Percentiles rank a stretch among this genome's conserved stretches.
These are phyloP conservation scores for Dictyostelium firmibasis DNA, from an alignment of 78 protist genomes.

Conservation along the genomic window DNA sequence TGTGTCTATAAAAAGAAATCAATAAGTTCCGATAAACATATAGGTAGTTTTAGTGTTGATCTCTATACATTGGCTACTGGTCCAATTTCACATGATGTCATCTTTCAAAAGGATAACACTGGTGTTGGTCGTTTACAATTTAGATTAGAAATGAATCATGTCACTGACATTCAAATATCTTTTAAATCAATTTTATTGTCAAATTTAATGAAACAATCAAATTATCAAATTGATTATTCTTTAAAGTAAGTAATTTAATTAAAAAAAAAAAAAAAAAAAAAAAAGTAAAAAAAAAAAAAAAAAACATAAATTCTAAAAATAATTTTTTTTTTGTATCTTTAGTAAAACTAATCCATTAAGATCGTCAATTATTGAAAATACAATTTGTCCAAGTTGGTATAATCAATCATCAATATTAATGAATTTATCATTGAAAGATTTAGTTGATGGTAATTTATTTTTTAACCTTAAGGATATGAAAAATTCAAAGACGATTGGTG, in stretches of 20 bases:
- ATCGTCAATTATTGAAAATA: conserved; percentile 26
- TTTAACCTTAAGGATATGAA: neutral
- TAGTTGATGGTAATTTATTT: conserved; percentile 23
- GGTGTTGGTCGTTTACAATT: conserved; percentile 57
- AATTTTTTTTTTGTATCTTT: too few species aligned
- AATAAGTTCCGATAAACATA: conserved; percentile 23
- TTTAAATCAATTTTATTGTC: conserved; percentile 8
- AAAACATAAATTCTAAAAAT: neutral
- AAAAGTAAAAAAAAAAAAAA: neutral
- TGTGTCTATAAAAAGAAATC: conserved; percentile 40
- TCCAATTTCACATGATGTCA: conserved; percentile 44
- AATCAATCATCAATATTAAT: conserved; percentile 14
- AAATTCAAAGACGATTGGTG: neutral
- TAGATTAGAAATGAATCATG: conserved; percentile 31
- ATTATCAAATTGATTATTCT: conserved; percentile 47
- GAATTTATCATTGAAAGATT: conserved; percentile 44
- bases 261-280: neutral
- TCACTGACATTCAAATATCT: neutral
- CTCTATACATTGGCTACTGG: conserved; percentile 76
- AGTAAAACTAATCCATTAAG: conserved; percentile 26
- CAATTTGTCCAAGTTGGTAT: conserved; percentile 56
- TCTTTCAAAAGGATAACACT: conserved; percentile 4
- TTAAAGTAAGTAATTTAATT: conserved; percentile 5
- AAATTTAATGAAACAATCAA: neutral
- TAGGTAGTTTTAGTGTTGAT: conserved; percentile 58